These are phyloP conservation scores for Penicillium pancosmium DNA, from an alignment of 495 filamentous ascomycete genomes.

Conservation along the genomic window DNA sequence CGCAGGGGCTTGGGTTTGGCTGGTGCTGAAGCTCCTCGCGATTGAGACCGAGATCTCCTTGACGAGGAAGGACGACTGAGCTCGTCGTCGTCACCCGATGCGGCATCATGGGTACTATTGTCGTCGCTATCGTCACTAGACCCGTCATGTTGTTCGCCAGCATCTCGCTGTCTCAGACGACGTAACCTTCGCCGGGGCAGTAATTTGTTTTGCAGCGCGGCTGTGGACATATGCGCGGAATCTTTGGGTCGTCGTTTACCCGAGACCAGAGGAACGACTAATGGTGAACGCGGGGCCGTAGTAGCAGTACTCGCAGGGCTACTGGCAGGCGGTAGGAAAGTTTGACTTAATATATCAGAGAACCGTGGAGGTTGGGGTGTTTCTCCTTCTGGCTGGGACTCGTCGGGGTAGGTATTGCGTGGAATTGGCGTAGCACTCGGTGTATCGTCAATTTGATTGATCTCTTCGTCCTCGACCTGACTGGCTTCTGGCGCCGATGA, in stretches of 20 bases:
- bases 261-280: conserved; percentile 14
- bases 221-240: conserved; percentile 46
- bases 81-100: conserved; percentile 46
- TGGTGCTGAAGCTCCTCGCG: conserved; percentile 14
- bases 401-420: conserved; percentile 2
- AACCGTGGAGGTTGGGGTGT: conserved; percentile 21
- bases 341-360: conserved; percentile 48
- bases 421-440: conserved; percentile 19
- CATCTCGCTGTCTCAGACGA: conserved; percentile 25
- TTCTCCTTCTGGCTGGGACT: conserved; percentile 11
- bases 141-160: conserved; percentile 24
- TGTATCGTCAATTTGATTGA: conserved; percentile 23
- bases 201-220: conserved; percentile 48
- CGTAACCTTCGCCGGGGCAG: conserved; percentile 47
- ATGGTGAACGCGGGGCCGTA: conserved; percentile 12
- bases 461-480: conserved; percentile 15
- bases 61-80: conserved; percentile 33
- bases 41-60: conserved; percentile 31
- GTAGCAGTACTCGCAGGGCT: conserved; percentile 36
- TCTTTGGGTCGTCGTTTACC: conserved; percentile 36
- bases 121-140: conserved; percentile 43
- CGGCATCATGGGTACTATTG: conserved; percentile 30
- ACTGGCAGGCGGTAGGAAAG: conserved; percentile 55
- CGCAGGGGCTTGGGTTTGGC: conserved; percentile 23
- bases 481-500: conserved; percentile 24